Base-by-base conservation (phyloP, 805 yeast species). In the Blastobotrys robertii region DNA sequence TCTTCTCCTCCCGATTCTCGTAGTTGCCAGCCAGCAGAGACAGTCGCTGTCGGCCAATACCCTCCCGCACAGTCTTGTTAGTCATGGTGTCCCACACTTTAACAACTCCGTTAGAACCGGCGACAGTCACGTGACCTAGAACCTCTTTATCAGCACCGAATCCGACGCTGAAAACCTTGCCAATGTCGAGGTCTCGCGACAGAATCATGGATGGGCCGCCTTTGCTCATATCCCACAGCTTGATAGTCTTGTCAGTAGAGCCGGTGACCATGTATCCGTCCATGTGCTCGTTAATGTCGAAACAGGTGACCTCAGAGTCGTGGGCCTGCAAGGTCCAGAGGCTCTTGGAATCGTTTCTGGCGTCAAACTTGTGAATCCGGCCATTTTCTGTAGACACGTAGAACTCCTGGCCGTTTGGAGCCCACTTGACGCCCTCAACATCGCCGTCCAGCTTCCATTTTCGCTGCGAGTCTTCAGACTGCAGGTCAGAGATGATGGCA, bases 251-350 rank as follows among this genome's bases (percentile, higher is more conserved):
- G 55, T 92, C 98, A 44, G 88, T 84, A 4, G 96, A 95, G 40
- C 92, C 80, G 1, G 97, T 85, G 16, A 79, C 77, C 57, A 92
- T 63, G 70, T 84, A 65, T 13, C 90, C 92, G 19, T 80, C 79
- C 29, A 86, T 60, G 57, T 68, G 74, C 19, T 60, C 58, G 64
- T 85, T 88, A 31, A 80, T 72, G 51, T 81, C 81, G 52, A 92
- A 72, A 2, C 90, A 71, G 3, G 96, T 81, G 48, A 92, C 81
- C 48, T 95, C 97, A 2, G 94, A 76, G 65, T 92, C 97, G 61
- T 92, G 98, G 2, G 97, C 97, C 63, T 92, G 95, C 53, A 92
- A 70, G 2, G 95, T 85, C 98, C 98, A 92, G 29, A 90, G 55
- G 13, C 97, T 88, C 44, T 70, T 66, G 37, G 70, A 72, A 32